Conservation (phyloP, 192 early-diverging fungal species). For the Coemansia erecta region DNA sequence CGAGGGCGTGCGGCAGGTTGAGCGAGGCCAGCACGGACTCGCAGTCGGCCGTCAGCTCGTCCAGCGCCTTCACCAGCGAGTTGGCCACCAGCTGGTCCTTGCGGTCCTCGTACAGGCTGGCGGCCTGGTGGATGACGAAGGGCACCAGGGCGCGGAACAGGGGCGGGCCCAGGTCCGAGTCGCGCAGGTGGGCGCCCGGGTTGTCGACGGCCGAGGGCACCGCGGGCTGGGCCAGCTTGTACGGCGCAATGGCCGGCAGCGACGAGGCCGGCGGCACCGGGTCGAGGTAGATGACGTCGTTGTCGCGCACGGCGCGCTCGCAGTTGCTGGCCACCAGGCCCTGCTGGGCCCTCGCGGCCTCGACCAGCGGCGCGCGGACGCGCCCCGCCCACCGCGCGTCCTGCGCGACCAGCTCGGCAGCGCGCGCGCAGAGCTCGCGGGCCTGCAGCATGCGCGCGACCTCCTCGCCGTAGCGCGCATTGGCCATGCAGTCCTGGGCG, state of each 20-base stretch:
- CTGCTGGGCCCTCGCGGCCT: conserved; percentile 47
- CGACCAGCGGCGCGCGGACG: conserved; percentile 25
- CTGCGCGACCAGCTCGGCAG: conserved; percentile 25
- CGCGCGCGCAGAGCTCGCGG: conserved; percentile 34
- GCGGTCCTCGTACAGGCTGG: conserved; percentile 79
- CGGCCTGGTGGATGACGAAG: conserved; percentile 88
- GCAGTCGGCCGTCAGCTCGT: conserved; percentile 67
- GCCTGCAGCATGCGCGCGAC: conserved; percentile 65
- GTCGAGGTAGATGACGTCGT: conserved; percentile 87
- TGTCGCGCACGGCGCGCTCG: conserved; percentile 77
- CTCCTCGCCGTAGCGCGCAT: conserved; percentile 82
- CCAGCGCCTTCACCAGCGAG: conserved; percentile 61
- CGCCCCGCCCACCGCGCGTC: conserved; percentile 46
- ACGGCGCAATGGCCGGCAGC: conserved; percentile 61
- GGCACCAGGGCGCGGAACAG: conserved; percentile 84
- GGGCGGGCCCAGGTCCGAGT: conserved; percentile 69
- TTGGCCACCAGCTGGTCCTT: conserved; percentile 75
- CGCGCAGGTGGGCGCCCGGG: conserved; percentile 65
- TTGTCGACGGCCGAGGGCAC: conserved; percentile 59
- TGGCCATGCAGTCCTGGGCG: conserved; percentile 67
- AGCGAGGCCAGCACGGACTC: conserved; percentile 68
- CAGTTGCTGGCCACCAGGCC: conserved; percentile 53
- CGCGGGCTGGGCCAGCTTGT: conserved; percentile 72
- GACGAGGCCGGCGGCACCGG: conserved; percentile 63
- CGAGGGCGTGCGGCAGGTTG: conserved; percentile 67